phyloP scores from a whole-genome alignment of 2,329 filamentous ascomycete genomes.

The Aspergillus oerlinghausenensis region DNA sequence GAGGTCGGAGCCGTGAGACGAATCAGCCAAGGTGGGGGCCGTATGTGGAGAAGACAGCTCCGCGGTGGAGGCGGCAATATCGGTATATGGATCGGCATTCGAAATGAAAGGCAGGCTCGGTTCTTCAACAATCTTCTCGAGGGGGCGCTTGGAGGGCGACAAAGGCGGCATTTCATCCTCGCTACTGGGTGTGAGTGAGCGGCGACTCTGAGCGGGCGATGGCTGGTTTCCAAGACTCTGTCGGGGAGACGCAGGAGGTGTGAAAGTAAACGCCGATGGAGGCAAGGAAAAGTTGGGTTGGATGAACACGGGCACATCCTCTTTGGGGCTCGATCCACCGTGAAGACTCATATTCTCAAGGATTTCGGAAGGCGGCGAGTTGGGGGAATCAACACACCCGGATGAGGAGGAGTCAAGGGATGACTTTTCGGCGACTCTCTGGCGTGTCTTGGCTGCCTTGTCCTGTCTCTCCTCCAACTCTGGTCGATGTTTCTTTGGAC shows the following conservation, averaged over 20 bases:
- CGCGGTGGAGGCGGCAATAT: constrained; percentile 23
- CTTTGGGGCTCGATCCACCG: constrained; percentile 26
- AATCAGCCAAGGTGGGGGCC: constrained; percentile 31
- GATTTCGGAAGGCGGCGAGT: constrained; percentile 40
- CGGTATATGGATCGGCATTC: constrained; percentile 27
- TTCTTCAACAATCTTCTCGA: constrained; percentile 30
- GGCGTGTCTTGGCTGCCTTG: constrained; percentile 53
- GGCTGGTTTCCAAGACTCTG: constrained; percentile 36
- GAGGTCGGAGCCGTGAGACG: constrained; percentile 33
- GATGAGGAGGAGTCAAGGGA: constrained; percentile 33
- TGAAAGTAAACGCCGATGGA: constrained; percentile 42
- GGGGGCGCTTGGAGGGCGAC: constrained; percentile 27
- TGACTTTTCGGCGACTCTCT: constrained; percentile 33
- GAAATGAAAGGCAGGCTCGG: constrained; percentile 24
- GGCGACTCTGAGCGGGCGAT: constrained; percentile 31
- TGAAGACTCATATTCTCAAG: constrained; percentile 38
- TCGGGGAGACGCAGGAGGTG: constrained; percentile 44
- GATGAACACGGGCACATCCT: constrained; percentile 27
- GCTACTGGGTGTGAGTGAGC: constrained; percentile 35
- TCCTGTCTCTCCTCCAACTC: constrained; percentile 55
- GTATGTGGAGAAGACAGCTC: constrained; percentile 36
- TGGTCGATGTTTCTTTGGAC: constrained; percentile 58
- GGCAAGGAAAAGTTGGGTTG: constrained; percentile 32
- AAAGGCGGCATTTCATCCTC: constrained; percentile 36
- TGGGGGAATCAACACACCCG: constrained; percentile 36